These are phyloP conservation scores for Zymoseptoria passerinii DNA, from an alignment of 2,329 filamentous ascomycete species.

Conservation along the genomic window DNA sequence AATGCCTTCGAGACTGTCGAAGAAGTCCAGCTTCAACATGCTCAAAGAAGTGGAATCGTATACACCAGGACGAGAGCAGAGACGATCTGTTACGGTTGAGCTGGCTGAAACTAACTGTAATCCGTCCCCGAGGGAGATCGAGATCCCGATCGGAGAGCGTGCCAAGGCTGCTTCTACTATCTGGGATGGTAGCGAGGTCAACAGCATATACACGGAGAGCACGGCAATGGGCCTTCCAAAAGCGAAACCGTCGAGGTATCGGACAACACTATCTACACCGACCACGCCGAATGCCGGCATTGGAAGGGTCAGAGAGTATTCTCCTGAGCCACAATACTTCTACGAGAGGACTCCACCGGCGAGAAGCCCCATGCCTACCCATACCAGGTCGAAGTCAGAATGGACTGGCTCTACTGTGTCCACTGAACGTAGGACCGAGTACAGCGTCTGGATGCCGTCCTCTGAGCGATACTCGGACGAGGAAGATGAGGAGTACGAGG, in stretches of 20 bases:
- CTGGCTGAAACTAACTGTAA: constrained; percentile 14
- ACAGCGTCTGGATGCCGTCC: constrained; percentile 43
- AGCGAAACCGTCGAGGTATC: constrained; percentile 21
- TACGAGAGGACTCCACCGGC: constrained; percentile 13
- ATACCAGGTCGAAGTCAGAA: constrained; percentile 20
- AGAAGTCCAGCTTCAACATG: constrained; percentile 45
- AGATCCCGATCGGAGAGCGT: constrained; percentile 55
- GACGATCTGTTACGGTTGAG: constrained; percentile 7
- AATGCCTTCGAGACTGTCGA: constrained; percentile 47
- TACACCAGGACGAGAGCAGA: constrained; percentile 10
- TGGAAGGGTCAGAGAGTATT: constrained; percentile 9
- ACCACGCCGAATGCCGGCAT: constrained; percentile 8
- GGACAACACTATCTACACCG: constrained; percentile 10
- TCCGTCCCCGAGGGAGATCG: constrained; percentile 42
- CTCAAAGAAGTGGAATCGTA: constrained; percentile 13
- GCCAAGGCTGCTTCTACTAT: constrained; percentile 39
- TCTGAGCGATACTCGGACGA: constrained; percentile 30
- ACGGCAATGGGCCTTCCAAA: constrained; percentile 10
- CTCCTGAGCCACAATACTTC: constrained; percentile 17
- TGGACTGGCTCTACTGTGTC: constrained; percentile 18
- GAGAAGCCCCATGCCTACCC: constrained; percentile 13
- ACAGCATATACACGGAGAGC: constrained; percentile 20
- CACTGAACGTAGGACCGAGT: constrained; percentile 25
- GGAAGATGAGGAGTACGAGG: constrained; percentile 23
- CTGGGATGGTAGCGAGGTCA: constrained; percentile 36